Evolutionary conservation across 768 basidiomycete species (phyloP), one percentile per base, ranked within the genome.

Genomic region (Lactarius akahatsu): DNA sequence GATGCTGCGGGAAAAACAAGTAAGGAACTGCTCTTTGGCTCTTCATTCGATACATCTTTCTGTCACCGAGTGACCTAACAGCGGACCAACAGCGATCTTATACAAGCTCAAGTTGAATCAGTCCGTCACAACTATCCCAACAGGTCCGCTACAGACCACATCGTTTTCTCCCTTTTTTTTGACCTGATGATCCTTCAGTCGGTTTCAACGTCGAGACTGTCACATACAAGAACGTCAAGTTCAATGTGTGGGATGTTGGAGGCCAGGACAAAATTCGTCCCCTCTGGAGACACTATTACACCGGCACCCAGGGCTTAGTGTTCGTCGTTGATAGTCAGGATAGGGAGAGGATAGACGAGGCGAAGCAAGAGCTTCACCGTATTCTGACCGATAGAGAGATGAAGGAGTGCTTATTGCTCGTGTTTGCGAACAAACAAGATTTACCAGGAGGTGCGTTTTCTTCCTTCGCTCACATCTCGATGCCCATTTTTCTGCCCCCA

Each of bases 351-450:
- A 90, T 98, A 74, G 95, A 98, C 76, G 96, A 98, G 79, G 96
- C 96, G 43, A 91, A 94, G 74, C 89, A 91, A 74, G 96, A 98
- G 78, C 80, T 98, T 34, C 96, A 98, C 74, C 86, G 95, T 67
- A 98, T 98, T 80, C 82, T 98, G 77, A 90, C 91, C 71, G 96
- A 98, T 77, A 82, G 96, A 69, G 96, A 98, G 78, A 98, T 98
- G 96, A 94, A 92, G 79, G 96, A 98, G 71, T 98, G 96, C 76
- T 77, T 98, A 63, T 76, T 98, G 74, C 89, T 98, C 67, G 96
- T 98, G n/a, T 98, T 98, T 78, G 96, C 96, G 40, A 98, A 98
- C 81, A 98, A 98, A 81, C 96, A 98, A 79, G 96, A 98, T 85
- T 79, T 98, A 71, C 94, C 94, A 9, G 94, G 93, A 77, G 96